Conservation (phyloP, 306 rosid species). For the Quercus agrifolia region DNA sequence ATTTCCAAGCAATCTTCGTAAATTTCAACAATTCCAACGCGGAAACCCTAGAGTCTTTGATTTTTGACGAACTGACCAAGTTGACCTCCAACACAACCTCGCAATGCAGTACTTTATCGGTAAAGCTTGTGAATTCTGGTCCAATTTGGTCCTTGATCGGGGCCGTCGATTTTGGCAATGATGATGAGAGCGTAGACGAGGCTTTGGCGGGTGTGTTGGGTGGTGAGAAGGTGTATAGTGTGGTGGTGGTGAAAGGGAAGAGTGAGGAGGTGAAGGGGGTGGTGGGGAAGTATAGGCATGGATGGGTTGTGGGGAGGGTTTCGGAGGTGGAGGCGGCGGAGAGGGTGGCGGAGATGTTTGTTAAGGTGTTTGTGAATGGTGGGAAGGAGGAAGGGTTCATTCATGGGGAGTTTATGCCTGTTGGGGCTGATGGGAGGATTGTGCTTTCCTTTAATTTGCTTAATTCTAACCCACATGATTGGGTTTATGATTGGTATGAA, state of each 20-base stretch:
- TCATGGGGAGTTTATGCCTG: slow-evolving; percentile 92
- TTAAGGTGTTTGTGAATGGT: slow-evolving; percentile 83
- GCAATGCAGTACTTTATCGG: slow-evolving; percentile 58
- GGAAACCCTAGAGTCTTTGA: slow-evolving; percentile 32
- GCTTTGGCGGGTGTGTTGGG: slow-evolving; percentile 40
- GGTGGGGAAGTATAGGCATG: slow-evolving; percentile 84
- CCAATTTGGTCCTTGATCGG: slow-evolving; percentile 18
- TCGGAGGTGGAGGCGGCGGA: slow-evolving; percentile 49
- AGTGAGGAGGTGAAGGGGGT: slow-evolving; percentile 47
- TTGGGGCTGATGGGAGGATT: slow-evolving; percentile 88
- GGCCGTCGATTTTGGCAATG: slow-evolving; percentile 36
- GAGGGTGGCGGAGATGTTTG: slow-evolving; percentile 68
- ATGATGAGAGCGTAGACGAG: slow-evolving; percentile 61
- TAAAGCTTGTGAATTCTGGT: slow-evolving; percentile 31
- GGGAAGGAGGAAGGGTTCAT: slow-evolving; percentile 71
- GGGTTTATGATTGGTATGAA: slow-evolving; percentile 84
- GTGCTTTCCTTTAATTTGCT: slow-evolving; percentile 93
- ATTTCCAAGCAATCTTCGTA: slow-evolving; percentile 57
- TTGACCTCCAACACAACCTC: slow-evolving; percentile 28
- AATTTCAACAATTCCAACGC: slow-evolving; percentile 42
- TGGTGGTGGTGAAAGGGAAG: slow-evolving; percentile 62
- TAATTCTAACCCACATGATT: slow-evolving; percentile 72
- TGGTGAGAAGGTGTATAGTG: slow-evolving; percentile 54
- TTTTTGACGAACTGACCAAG: slow-evolving; percentile 38
- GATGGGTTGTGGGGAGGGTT: slow-evolving; percentile 65